phyloP scores from a whole-genome alignment of 139 green algal genomes.

The Chlamydomonas schloesseri region DNA sequence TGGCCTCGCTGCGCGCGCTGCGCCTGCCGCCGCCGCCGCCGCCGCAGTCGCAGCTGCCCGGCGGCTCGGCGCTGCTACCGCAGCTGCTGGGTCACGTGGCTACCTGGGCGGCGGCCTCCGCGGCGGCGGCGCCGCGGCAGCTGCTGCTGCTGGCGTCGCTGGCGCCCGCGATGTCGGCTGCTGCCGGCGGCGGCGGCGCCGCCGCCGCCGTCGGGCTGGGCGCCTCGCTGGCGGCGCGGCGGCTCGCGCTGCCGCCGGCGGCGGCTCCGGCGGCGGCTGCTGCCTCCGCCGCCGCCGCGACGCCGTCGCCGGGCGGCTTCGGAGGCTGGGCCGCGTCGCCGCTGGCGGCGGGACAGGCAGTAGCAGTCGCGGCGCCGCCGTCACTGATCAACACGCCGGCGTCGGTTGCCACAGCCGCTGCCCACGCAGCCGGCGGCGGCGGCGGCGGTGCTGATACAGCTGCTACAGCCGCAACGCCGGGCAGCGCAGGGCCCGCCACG shows the following conservation, averaged over 20 bases:
- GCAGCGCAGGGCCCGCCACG: neutral
- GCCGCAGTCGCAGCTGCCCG: neutral
- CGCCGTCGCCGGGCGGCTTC: neutral
- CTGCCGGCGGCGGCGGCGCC: neutral
- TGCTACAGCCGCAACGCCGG: neutral
- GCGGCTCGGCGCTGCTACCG: slow-evolving; percentile 13
- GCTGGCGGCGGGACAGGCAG: neutral
- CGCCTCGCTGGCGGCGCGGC: neutral
- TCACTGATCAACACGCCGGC: neutral
- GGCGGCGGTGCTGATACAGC: neutral
- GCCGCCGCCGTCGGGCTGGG: neutral
- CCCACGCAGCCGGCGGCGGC: neutral
- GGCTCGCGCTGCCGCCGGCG: neutral
- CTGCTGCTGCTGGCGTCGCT: slow-evolving; percentile 6
- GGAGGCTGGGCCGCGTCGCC: neutral
- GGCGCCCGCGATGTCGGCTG: neutral
- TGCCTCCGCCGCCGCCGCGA: neutral
- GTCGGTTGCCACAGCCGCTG: neutral
- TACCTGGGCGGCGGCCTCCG: neutral
- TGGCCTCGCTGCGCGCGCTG: neutral
- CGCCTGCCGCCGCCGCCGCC: slow-evolving; percentile 2
- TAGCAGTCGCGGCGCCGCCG: neutral
- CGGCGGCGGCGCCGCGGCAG: neutral
- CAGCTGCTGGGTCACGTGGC: slow-evolving; percentile 20
- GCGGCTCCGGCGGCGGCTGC: neutral